A percentile compares a stretch with the other conserved stretches of the same genome.
These are phyloP conservation scores for Rhododendron molle DNA, from an alignment of 148 eudicot genomes.

Conservation along the genomic window DNA sequence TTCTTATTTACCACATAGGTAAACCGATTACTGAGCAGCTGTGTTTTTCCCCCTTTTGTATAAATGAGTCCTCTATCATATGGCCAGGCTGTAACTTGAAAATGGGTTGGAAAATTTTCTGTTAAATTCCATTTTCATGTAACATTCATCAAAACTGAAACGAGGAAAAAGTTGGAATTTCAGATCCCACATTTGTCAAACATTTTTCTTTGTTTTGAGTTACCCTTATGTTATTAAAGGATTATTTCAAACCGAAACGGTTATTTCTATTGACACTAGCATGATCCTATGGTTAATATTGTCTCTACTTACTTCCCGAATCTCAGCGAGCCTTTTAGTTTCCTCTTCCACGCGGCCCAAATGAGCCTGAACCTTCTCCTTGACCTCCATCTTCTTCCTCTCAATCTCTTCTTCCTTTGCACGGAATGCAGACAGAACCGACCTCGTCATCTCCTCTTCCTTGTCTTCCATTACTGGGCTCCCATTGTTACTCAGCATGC, in stretches of 20 bases:
- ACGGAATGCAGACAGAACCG: constrained; percentile 57
- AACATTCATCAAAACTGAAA: not conserved
- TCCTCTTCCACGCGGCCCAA: constrained; percentile 80
- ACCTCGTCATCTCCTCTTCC: constrained; percentile 67
- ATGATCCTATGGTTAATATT: not conserved
- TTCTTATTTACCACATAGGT: not conserved
- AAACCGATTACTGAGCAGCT: not conserved
- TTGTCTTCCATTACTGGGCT: constrained; percentile 46
- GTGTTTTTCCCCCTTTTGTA: not conserved
- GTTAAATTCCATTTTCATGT: not conserved
- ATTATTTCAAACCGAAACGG: not conserved
- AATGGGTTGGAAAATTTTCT: not conserved
- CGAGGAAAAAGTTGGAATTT: not conserved
- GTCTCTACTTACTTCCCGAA: constrained; percentile 59
- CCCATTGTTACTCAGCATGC: constrained; percentile 33
- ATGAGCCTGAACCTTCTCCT: constrained; percentile 63
- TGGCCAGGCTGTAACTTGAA: not conserved
- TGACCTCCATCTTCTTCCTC: constrained; percentile 68
- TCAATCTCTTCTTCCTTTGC: constrained; percentile 94
- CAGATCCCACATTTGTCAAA: not conserved
- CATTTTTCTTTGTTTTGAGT: not conserved
- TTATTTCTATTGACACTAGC: not conserved
- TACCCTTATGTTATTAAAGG: not conserved
- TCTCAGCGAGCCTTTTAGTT: constrained; percentile 80
- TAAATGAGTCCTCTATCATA: not conserved